Percentiles rank a stretch among this genome's conserved stretches.
phyloP scores from a whole-genome alignment of 2,329 filamentous ascomycete genomes.

The Elsinoe ampelina region DNA sequence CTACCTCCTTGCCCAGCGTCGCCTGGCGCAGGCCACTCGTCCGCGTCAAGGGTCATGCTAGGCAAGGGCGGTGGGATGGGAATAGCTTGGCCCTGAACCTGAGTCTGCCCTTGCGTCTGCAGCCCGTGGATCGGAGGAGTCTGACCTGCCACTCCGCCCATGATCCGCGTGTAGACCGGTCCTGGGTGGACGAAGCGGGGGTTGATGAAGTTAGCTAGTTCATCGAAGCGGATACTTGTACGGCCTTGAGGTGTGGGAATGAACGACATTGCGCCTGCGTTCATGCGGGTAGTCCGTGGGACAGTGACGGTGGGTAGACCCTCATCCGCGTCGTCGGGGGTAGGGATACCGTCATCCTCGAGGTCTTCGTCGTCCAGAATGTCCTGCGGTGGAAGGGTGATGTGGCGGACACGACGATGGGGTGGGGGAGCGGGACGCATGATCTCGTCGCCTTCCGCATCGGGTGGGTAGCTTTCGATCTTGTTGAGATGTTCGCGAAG shows the following conservation, averaged over 20 bases:
- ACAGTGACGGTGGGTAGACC: background rate
- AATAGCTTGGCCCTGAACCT: too few species aligned
- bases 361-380: slow-evolving; percentile 21
- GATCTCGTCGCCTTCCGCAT: slow-evolving; percentile 14
- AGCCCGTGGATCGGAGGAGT: too few species aligned
- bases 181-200: background rate
- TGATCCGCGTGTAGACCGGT: background rate
- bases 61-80: too few species aligned
- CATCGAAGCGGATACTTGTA: background rate
- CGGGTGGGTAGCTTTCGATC: slow-evolving; percentile 7
- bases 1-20: too few species aligned
- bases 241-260: background rate
- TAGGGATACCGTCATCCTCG: slow-evolving; percentile 21
- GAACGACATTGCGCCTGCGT: background rate
- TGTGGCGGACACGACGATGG: slow-evolving; percentile 2
- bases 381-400: slow-evolving; percentile 6
- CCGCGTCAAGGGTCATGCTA: too few species aligned
- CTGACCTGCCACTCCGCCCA: too few species aligned
- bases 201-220: background rate
- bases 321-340: slow-evolving; percentile 12
- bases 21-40: too few species aligned
- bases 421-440: slow-evolving; percentile 12
- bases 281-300: background rate
- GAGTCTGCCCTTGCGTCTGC: too few species aligned
- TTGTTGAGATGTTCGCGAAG: slow-evolving; percentile 71